Conservation (phyloP, 2,329 filamentous ascomycete species). For the Aspergillus versicolor region DNA sequence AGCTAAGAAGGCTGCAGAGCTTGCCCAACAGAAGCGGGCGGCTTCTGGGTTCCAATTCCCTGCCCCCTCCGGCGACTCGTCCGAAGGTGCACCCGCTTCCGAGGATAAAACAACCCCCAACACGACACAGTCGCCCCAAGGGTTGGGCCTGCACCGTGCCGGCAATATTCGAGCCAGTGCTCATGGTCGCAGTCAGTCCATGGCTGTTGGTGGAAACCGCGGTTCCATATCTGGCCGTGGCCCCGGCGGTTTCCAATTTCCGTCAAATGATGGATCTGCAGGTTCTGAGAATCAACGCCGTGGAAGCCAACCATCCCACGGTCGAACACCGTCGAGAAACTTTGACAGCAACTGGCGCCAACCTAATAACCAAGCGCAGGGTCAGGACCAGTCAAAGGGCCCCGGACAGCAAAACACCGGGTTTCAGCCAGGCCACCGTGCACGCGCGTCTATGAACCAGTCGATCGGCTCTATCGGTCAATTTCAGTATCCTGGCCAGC, state of each 20-base stretch:
- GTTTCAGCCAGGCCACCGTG: constrained; percentile 91
- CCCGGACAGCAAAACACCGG: constrained; percentile 67
- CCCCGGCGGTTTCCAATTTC: constrained; percentile 72
- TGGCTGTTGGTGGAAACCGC: constrained; percentile 62
- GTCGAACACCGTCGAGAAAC: constrained; percentile 81
- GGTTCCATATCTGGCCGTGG: constrained; percentile 63
- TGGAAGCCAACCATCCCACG: constrained; percentile 71
- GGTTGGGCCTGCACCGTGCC: constrained; percentile 68
- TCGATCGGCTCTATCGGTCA: constrained; percentile 79
- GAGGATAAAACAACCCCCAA: constrained; percentile 45
- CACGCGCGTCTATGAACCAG: constrained; percentile 79
- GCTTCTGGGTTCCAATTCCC: constrained; percentile 95
- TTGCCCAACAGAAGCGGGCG: constrained; percentile 94
- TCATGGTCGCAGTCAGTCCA: constrained; percentile 50
- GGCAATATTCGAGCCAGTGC: constrained; percentile 84
- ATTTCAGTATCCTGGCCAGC: constrained; percentile 87
- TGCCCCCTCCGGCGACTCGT: constrained; percentile 59
- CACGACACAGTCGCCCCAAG: constrained; percentile 55
- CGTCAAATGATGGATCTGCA: constrained; percentile 54
- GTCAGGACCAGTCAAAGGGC: constrained; percentile 54
- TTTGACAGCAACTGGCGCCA: constrained; percentile 99
- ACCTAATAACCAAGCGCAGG: constrained; percentile 57
- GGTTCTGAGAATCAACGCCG: constrained; percentile 69
- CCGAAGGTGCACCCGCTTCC: constrained; percentile 56
- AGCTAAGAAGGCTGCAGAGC: constrained; percentile 94